Base-by-base conservation (phyloP, 768 basidiomycete genomes). In the Termitomyces sp. region DNA sequence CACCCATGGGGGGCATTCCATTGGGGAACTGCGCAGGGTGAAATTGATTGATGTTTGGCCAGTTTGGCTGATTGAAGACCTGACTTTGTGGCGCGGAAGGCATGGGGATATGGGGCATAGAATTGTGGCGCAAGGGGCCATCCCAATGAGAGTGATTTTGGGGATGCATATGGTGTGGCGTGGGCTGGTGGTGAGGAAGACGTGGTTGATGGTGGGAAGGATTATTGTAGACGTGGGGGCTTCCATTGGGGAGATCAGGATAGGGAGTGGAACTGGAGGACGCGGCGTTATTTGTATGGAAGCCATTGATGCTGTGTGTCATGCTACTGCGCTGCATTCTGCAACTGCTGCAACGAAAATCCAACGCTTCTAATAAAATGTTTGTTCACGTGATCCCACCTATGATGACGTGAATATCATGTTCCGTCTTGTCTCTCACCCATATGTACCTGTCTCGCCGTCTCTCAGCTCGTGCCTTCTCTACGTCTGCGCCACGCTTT, bases 401-500 rank as follows among this genome's bases (percentile, higher is more conserved):
- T 61, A 57, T 61, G 57, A 53, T 44, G 57, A 41, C 45, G 33
- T 53, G 22, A 45, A 15, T 11, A 4, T 30, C 50, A 54, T 54
- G 58, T 45, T 58, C 58, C 52, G 37, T 57, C 52, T 27, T 55
- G 60, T 15, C 60, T 61, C 61, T 60, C 64, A 77, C 77, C 75
- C 66, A 69, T 30, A 45, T 75, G 27, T 66, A 69, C 47, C 62
- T 78, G 20, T 67, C 76, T 46, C 69, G 51, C 63, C 70, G 54
- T 63, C 62, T 41, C 57, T 70, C 39, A 59, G 67, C 65, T 52
- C 72, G 75, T 50, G 58, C 68, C 44, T 75, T 86, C 55, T 76
- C 82, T 44, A 76, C 81, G 5, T 81, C 85, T 0, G 67, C 76
- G 0, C 68, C 79, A n/a, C 64, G 75, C 36, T 72, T 69, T 27